Evolutionary conservation across 768 basidiomycete genomes (phyloP), one percentile per base, ranked within the genome.

Genomic region (Hydnomerulius pinastri): DNA sequence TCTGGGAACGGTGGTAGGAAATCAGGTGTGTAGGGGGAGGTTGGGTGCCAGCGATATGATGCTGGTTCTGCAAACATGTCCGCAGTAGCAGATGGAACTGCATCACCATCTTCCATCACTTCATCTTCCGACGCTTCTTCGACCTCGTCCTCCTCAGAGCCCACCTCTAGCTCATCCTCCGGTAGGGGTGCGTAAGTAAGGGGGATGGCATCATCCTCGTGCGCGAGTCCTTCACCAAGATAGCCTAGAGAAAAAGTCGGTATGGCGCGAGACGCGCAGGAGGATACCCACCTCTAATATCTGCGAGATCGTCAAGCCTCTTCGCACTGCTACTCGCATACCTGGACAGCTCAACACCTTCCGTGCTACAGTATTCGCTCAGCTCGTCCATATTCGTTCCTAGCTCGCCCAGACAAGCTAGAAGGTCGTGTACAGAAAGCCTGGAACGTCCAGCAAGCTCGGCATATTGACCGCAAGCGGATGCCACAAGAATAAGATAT

Each of bases 331-430:
- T 81, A 4, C 80, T 67, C 6, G 83, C 81, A 65, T 90, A 90
- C 29, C 85, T 78, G 21, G 78, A 75, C 50, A 91, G 65, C 58
- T 92, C 90, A 59, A 73, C 73, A 17, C 79, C 88, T 66, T 92
- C 90, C 1, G 79, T 72, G n/a, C 69, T 63, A 45, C 76, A 78
- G 59, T 87, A 90, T 50, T 86, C 85, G 21, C 62, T 70, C 46
- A 93, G 71, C 64, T 93, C 91, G 7, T 87, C 80, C 20, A 89
- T 49, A 36, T 75, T 78, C 1, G 89, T 77, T 15, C 91, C 91
- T 13, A 92, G 73, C 46, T 92, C 90, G n/a, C 81, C 81, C 24
- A 93, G 72, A 9, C 86, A 88, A 11, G 73, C 73, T 3, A 84
- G 59, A 6, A 82, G 81, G 67, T 93, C 91, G 46, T 74, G 71